Base-by-base conservation (phyloP, 2,329 filamentous ascomycete genomes). In the Neofusicoccum umdonicola region DNA sequence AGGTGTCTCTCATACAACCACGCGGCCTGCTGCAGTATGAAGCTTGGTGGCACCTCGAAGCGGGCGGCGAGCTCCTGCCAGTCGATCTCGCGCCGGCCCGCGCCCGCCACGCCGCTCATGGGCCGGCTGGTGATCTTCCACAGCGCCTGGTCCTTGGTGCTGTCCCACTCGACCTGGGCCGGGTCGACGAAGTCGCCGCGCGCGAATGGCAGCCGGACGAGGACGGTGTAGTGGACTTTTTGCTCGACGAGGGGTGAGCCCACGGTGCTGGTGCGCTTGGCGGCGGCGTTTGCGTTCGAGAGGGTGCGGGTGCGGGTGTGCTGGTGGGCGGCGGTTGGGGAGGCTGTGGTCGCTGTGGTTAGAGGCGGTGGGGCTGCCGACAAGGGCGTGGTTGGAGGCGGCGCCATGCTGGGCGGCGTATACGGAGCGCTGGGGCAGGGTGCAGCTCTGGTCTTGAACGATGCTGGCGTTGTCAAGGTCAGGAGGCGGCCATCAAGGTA, bases 1-100 rank as follows among this genome's bases (percentile, higher is more conserved):
- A 96, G 86, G 79, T 98, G 92, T 60, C 91, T 85, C 75, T 98
- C 93, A 73, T 95, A 97, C 5, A 98, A 86, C 86, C 93, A 97
- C 76, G 92, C 93, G 68, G 93, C 93, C 78, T 99, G 93, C 74
- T 97, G 92, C 15, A 97, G 86, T 37, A 99, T 84, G 73, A 98
- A 98, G 45, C 92, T 85, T 65, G 96, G 87, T 31, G 91, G 90
- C 19, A 97, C 94, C 67, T 93, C 86, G 77, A 97, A 97, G 51
- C 87, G 84, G 61, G 85, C 82, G 52, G 91, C 92, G 73, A 65
- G 39, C 37, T 65, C 63, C 45, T 61, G 37, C 63, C 63, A 63
- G 41, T 63, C 51, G 48, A 63, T 63, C 48, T 63, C 61, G n/a
- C 51, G 27, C 44, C 41, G 22, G 19, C 44, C 27, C 13, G 22